Base-by-base conservation (phyloP, 805 yeast genomes). In the Ogataea naganishii region DNA sequence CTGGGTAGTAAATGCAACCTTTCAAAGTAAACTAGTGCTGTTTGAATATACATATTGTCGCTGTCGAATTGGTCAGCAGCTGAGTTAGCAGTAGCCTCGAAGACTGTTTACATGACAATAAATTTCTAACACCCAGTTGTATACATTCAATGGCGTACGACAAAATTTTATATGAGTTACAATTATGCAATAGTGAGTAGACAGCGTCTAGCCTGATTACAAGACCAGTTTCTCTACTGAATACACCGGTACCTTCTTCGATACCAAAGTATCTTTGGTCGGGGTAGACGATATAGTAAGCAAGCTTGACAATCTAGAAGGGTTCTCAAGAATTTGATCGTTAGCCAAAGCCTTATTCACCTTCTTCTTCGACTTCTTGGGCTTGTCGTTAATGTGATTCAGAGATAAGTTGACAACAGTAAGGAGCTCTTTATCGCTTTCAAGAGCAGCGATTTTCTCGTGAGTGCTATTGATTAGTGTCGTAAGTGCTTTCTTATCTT, bases 181-280 rank as follows among this genome's bases (percentile, higher is more conserved):
- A n/a, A n/a, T n/a, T n/a, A n/a, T n/a, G n/a, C n/a, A n/a, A n/a
- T n/a, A n/a, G n/a, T n/a, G n/a, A n/a, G n/a, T n/a, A n/a, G n/a
- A n/a, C n/a, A n/a, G n/a, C n/a, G n/a, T n/a, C n/a, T 1, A n/a
- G n/a, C n/a, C n/a, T n/a, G n/a, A 28, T 40, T 43, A 64, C 32
- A 64, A 51, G 6, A 52, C 49, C 42, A 71, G 54, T 38, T 55
- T 68, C 43, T 74, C 80, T 28, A 71, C 50, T 4, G 77, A 67
- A 40, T 74, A 74, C 5, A 56, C 45, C n/a, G 78, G 75, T n/a
- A 69, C 49, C 43, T 58, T 69, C 40, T 61, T 55, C n/a, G 55
- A 53, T 21, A 49, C 38, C 33, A 49, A 53, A 21, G 50, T 60
- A 36, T 52, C 51, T 48, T 38, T 48, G 46, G 32, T 29, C 8